Evolutionary conservation across 1,139 yeast genomes (phyloP).

Genomic region (Zygosaccharomyces sapae): DNA sequence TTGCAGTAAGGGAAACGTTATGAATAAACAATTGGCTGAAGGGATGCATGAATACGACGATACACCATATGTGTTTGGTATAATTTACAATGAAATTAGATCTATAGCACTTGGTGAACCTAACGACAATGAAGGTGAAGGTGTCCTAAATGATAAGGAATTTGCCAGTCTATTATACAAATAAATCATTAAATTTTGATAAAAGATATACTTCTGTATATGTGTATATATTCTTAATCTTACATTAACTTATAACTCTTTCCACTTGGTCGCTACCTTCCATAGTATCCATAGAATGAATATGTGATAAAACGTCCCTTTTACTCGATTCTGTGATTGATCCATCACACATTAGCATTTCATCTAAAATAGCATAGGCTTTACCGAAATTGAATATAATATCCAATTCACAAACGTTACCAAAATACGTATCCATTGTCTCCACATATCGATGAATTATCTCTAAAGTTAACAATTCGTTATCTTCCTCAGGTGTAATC

Average conservation of each 20-base stretch:
- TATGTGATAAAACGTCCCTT: conserved; percentile 69
- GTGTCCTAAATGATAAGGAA: conserved; percentile 11
- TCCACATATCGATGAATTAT: conserved; percentile 91
- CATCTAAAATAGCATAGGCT: conserved; percentile 90
- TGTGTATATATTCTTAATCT: conserved; percentile 6
- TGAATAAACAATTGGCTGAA: conserved; percentile 33
- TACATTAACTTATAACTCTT: conserved; percentile 37
- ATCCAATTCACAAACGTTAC: conserved; percentile 93
- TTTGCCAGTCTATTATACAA: conserved; percentile 6
- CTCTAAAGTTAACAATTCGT: conserved; percentile 82
- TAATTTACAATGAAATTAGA: conserved; percentile 35
- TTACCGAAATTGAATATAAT: conserved; percentile 91
- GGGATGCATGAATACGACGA: conserved; percentile 39
- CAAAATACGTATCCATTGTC: conserved; percentile 92
- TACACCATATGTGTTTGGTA: conserved; percentile 37
- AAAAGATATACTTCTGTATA: neutral
- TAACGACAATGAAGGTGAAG: conserved; percentile 17
- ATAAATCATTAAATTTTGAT: neutral
- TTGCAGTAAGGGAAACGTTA: conserved; percentile 29
- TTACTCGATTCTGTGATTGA: conserved; percentile 80
- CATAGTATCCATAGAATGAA: conserved; percentile 74
- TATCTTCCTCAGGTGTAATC: conserved; percentile 57
- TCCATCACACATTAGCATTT: conserved; percentile 75
- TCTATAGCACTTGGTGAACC: conserved; percentile 24
- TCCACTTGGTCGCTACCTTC: conserved; percentile 61